Percentiles rank a stretch among this genome's conserved stretches.
Evolutionary conservation across 2,329 filamentous ascomycete species (phyloP).

Genomic region (Blumeria hordei): DNA sequence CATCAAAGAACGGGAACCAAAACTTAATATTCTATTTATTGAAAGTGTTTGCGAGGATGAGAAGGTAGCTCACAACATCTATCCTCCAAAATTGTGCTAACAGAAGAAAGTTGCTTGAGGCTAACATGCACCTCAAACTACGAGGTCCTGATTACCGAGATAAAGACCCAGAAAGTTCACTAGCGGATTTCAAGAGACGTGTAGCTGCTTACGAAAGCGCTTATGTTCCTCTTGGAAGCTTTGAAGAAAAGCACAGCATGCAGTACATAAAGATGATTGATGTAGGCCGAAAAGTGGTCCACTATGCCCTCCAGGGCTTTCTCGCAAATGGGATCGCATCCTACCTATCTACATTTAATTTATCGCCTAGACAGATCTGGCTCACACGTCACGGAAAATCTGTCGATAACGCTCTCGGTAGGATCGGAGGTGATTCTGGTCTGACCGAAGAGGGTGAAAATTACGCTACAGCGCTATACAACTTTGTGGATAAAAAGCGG

Average conservation of each 20-base stretch:
- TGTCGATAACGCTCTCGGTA: constrained; percentile 62
- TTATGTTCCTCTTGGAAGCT: constrained; percentile 73
- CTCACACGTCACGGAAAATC: constrained; percentile 91
- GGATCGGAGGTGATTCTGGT: constrained; percentile 74
- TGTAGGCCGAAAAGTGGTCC: constrained; percentile 80
- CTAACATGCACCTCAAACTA: constrained; percentile 91
- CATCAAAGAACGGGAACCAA: constrained; percentile 61
- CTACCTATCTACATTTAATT: constrained; percentile 89
- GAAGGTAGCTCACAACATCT: constrained; percentile 20
- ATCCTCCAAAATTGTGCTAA: background rate
- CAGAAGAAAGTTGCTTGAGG: constrained; percentile 42
- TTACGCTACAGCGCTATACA: constrained; percentile 58
- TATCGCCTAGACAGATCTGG: constrained; percentile 91
- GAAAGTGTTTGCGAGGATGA: constrained; percentile 82
- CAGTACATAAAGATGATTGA: constrained; percentile 94
- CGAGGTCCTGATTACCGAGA: constrained; percentile 89
- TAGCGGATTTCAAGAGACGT: constrained; percentile 79
- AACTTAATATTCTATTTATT: constrained; percentile 78
- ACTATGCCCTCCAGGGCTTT: constrained; percentile 77
- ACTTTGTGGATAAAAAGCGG: constrained; percentile 63
- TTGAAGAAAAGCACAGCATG: constrained; percentile 74
- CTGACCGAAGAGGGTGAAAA: constrained; percentile 56
- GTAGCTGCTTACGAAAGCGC: constrained; percentile 85
- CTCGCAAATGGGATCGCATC: constrained; percentile 79
- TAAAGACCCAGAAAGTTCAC: constrained; percentile 65